Base-by-base conservation (phyloP, 1,139 yeast genomes). In the Trichomonascaceae sp. region DNA sequence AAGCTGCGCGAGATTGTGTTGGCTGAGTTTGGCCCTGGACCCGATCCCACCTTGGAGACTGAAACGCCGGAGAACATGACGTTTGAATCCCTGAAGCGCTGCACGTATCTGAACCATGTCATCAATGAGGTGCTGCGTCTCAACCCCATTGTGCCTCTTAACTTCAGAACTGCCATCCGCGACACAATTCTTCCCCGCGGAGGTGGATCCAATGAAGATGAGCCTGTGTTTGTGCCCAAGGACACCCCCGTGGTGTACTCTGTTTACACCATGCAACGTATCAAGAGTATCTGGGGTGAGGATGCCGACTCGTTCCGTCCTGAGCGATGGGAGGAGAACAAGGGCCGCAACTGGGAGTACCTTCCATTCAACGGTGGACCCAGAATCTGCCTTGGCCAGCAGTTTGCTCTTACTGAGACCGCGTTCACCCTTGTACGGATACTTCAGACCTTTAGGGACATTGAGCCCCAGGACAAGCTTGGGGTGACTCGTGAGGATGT, bases 311-410 rank as follows among this genome's bases (percentile, higher is more conserved):
- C 48, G 28, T 71, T 67, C 51, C 55, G 58, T 32, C 76, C 76
- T 4, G 76, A 70, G 42, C 57, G 75, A 43, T 70, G 75, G 75
- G 38, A 37, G 9, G 46, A 41, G 18, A 39, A 47, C 26, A 30
- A 34, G 27, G 27, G 34, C 14, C 46, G 42, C 32, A 32, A 42
- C 29, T 56, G 60, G 60, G 54, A 48, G 9, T 56, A 48, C 37
- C 37, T 54, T 16, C 60, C 60, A 2, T 70, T 69, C 57, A 69
- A 69, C 44, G 76, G 76, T 25, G 76, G 76, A 13, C 76, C 76
- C 27, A 57, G 76, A 37, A 69, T 70, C 40, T 71, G 76, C 42
- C 55, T 71, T 36, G 76, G 76, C 14, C 76, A 71, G 51, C 76
- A 70, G 47, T 69, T 65, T 52, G 76, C 75, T 3, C 59, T 71